A percentile compares a stretch with the other conserved stretches of the same genome.
phyloP scores from a whole-genome alignment of 495 filamentous ascomycete species.

The Hypoxylon fuscum region DNA sequence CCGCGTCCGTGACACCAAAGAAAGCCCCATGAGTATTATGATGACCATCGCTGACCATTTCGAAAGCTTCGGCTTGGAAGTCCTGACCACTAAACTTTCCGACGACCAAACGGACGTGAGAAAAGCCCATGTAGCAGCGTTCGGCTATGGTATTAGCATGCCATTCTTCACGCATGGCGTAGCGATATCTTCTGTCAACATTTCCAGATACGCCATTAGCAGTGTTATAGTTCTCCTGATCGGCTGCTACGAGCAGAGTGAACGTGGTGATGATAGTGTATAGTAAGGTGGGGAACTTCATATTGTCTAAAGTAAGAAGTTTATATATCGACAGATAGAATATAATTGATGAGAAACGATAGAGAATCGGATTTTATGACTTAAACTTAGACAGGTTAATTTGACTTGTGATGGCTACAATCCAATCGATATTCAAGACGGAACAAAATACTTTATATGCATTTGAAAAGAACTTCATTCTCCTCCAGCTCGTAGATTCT shows the following conservation, averaged over 20 bases:
- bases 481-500: no score
- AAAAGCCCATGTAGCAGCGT: neutral
- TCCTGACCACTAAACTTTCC: neutral
- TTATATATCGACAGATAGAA: no score
- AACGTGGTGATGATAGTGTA: neutral
- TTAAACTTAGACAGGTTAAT: no score
- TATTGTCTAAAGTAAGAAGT: no score
- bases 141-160: neutral
- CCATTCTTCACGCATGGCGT: neutral
- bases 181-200: neutral
- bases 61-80: neutral
- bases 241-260: neutral
- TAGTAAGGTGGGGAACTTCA: neutral
- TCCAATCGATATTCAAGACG: neutral
- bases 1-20: neutral
- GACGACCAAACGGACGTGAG: neutral
- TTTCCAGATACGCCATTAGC: no score
- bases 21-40: neutral
- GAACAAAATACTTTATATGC: neutral
- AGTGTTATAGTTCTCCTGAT: neutral
- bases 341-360: neutral
- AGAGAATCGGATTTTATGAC: neutral
- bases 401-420: slow-evolving; percentile 1
- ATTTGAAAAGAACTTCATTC: neutral
- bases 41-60: neutral